Percentiles rank a stretch among this genome's conserved stretches.
These are phyloP conservation scores for Emmonsiellopsis sp. DNA, from an alignment of 2,329 filamentous ascomycete species.

Conservation along the genomic window DNA sequence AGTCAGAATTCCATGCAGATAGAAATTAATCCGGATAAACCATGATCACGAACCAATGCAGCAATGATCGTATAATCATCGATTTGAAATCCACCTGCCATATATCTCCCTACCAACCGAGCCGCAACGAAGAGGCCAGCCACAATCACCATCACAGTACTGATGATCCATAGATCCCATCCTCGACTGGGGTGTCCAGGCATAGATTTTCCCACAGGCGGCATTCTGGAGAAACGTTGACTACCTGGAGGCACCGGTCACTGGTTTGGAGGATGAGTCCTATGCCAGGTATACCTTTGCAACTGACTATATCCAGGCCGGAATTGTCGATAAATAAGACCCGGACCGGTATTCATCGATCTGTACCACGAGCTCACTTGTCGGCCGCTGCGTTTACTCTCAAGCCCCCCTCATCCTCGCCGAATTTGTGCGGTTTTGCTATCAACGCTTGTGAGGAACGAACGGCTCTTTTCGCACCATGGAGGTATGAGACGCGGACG, in stretches of 20 bases:
- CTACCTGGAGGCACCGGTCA: neutral
- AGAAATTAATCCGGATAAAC: neutral
- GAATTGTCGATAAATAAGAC: too few species aligned
- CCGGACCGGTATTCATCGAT: too few species aligned
- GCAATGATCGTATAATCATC: conserved; percentile 19
- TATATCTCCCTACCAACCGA: conserved; percentile 13
- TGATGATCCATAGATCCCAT: conserved; percentile 16
- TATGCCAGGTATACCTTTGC: too few species aligned
- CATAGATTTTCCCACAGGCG: conserved; percentile 1
- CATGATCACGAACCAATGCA: conserved; percentile 10
- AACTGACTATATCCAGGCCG: too few species aligned
- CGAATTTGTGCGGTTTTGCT: too few species aligned
- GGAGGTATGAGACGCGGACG: too few species aligned
- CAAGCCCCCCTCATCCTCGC: too few species aligned
- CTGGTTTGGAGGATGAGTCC: neutral
- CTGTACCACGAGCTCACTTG: too few species aligned
- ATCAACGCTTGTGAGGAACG: too few species aligned
- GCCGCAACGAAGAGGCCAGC: conserved; percentile 15
- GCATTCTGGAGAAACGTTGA: neutral
- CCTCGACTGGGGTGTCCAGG: conserved; percentile 14
- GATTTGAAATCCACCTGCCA: conserved; percentile 11
- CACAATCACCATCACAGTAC: conserved; percentile 15
- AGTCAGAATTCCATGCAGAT: neutral
- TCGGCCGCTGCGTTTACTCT: too few species aligned
- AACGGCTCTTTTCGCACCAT: too few species aligned